Evolutionary conservation across 305 asterid species (phyloP), one percentile per base, ranked within the genome.

Genomic region (Petunia hybrid): DNA sequence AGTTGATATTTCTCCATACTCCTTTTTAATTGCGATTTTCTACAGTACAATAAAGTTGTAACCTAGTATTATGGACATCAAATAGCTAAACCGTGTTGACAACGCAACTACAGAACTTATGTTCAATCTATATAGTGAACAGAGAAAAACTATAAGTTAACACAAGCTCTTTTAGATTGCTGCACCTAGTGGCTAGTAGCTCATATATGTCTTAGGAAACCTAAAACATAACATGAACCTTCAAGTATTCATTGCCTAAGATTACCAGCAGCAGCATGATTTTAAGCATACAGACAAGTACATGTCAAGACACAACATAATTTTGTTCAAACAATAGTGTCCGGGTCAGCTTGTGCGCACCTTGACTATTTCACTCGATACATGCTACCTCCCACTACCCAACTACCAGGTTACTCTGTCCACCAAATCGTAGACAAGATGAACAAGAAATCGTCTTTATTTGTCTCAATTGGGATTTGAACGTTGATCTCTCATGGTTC

Each of bases 211-310:
- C 63, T 35, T 46, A 74, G 7, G 2, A 74, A 51, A 36, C 2
- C 78, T 51, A 73, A 22, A 2, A 53, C 35, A 70, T 2, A 31
- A 69, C 59, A 22, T 45, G 2, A 10, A 70, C 0, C 60, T 70
- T 68, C 76, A 70, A 45, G 77, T n/a, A 45, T 14, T 51, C 12
- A 73, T 73, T 12, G 35, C 62, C 45, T 48, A 61, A 71, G 16
- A 71, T 12, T 71, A 35, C 12, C 45, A 48, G 1, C 6, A 8
- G 56, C 76, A 42, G 13, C 13, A 1, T 53, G n/a, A n/a, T 55
- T 55, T 4, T 13, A 55, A 13, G 22, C 61, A 55, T 55, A 55
- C 61, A 55, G 1, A 0, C 78, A 51, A 39, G 51, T 40, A 40
- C 13, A 66, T 66, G 48, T 40, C 40, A 39, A 66, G 71, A 66